Base-by-base conservation (phyloP, 805 yeast species). In the Candida jianshihensis region DNA sequence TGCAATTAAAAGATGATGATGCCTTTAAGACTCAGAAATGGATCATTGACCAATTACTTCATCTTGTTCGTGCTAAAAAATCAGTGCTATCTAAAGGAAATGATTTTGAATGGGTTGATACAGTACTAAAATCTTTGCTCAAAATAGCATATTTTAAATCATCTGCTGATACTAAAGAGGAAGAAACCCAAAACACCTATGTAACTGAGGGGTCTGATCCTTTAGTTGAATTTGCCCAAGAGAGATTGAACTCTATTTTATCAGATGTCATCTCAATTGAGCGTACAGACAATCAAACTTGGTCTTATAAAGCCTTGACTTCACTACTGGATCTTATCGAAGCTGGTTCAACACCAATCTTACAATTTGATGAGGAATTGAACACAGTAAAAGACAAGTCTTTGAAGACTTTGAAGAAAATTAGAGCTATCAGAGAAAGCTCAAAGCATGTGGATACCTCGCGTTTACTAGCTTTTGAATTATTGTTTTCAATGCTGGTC, bases 401-500 rank as follows among this genome's bases (percentile, higher is more conserved):
- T 4, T 53, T 75, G 27, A 62, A 63, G 13, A 60, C 71, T 3
- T 61, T 87, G 33, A 61, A 61, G 15, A 60, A 64, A 35, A 66
- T 76, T 17, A 56, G 59, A 41, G 51, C 59, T 19, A 55, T 61
- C 38, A 56, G 66, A 34, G 53, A 43, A 24, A 48, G 66, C 5
- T 53, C 49, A 4, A 33, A 42, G 8, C 56, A 51, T 33, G 18
- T 38, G 27, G 61, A 43, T 19, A 49, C 44, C 28, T 41, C 58
- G 1, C 72, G 75, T 46, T 54, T 79, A 42, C 62, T 64, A 39
- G 81, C 87, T 30, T 81, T 90, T 51, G 94, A 87, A 56, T 61
- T 85, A 26, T 63, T 90, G 31, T 73, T 84, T 38, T 81, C 96
- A 0, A 75, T 84, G 71, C 80, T 81, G 4, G 58, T 88, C 17